phyloP scores from a whole-genome alignment of 1,284 basidiomycete species.

The Pascua sp. region DNA sequence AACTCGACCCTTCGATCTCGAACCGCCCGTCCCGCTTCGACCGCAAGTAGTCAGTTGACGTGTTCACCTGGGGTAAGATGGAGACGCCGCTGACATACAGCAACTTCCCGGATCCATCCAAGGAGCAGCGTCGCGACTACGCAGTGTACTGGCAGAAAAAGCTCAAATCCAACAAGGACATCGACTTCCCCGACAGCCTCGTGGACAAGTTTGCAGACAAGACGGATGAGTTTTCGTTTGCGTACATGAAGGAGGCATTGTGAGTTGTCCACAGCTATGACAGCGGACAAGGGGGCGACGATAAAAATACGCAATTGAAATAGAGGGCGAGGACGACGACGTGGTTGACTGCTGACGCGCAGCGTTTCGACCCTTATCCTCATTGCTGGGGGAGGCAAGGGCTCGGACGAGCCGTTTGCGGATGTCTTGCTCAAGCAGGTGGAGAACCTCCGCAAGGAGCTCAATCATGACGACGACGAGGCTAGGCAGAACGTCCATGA shows the following conservation, averaged over 20 bases:
- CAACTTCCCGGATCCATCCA: conserved; percentile 58
- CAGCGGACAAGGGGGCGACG: no score
- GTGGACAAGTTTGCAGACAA: conserved; percentile 58
- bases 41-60: conserved; percentile 66
- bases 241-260: conserved; percentile 80
- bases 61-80: no score
- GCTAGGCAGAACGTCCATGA: no score
- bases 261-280: no score
- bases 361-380: conserved; percentile 36
- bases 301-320: background rate
- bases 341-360: background rate
- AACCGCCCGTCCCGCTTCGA: conserved; percentile 76
- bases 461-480: conserved; percentile 13
- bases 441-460: conserved; percentile 50
- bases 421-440: conserved; percentile 59
- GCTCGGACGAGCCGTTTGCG: conserved; percentile 48
- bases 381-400: conserved; percentile 27
- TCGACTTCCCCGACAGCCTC: conserved; percentile 64
- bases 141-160: conserved; percentile 72
- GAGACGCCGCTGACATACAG: conserved; percentile 21
- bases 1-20: conserved; percentile 68
- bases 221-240: conserved; percentile 70
- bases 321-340: background rate
- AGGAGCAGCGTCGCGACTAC: conserved; percentile 63
- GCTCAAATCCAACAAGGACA: conserved; percentile 58